Conservation (phyloP, 257 asterid genomes). For the Forsythia viridissima region DNA sequence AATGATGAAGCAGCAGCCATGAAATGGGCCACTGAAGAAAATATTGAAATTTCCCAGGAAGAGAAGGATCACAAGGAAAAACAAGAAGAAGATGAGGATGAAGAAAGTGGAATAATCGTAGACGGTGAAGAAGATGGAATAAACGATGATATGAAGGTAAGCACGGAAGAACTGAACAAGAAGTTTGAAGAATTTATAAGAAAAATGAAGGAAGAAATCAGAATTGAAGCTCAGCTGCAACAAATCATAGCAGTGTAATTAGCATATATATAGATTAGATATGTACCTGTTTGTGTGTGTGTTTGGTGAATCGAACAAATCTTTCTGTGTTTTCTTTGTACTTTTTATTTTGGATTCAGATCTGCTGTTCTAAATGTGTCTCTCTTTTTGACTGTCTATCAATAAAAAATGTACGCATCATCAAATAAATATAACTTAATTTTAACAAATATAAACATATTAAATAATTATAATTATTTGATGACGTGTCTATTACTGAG, state of each 20-base stretch:
- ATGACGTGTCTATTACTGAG: no score
- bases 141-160: conserved; percentile 25
- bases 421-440: no score
- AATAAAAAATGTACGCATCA: no score
- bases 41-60: background rate
- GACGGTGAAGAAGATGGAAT: background rate
- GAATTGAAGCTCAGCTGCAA: conserved; percentile 41
- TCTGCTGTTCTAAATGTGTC: no score
- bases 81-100: background rate
- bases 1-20: background rate
- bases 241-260: conserved; percentile 23
- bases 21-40: background rate
- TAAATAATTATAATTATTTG: no score
- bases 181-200: conserved; percentile 49
- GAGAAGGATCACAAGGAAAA: background rate
- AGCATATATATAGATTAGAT: background rate
- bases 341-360: background rate
- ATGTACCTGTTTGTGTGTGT: background rate
- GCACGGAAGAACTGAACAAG: conserved; percentile 44
- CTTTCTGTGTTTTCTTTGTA: no score
- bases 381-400: no score
- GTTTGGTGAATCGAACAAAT: background rate
- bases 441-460: no score
- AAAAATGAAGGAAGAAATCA: conserved; percentile 47
- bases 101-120: background rate